Percentiles rank a stretch among this genome's conserved stretches.
Evolutionary conservation across 257 asterid species (phyloP).

Genomic region (Avicennia marina): DNA sequence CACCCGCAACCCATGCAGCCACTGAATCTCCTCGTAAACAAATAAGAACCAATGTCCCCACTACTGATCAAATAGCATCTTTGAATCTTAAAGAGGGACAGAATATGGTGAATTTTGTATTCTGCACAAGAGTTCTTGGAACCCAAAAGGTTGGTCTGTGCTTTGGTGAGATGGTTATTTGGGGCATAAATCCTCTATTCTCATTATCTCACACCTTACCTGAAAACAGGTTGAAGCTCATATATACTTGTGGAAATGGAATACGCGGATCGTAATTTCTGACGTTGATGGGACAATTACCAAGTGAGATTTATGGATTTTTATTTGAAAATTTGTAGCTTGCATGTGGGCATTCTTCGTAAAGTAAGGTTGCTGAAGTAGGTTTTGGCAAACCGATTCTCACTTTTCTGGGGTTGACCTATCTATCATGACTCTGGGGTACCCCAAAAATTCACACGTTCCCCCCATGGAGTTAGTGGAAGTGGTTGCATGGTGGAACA

Average conservation of each 20-base stretch:
- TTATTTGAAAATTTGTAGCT: not conserved
- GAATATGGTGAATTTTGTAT: conserved; percentile 57
- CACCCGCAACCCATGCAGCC: conserved; percentile 24
- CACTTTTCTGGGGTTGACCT: not conserved
- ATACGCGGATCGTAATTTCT: conserved; percentile 73
- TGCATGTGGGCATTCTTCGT: not conserved
- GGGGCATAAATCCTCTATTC: conserved; percentile 1
- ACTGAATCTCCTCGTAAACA: conserved; percentile 57
- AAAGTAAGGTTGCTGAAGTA: not conserved
- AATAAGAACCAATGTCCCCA: conserved; percentile 67
- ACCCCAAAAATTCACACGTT: not conserved
- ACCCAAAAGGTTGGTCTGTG: conserved; percentile 53
- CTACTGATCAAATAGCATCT: conserved; percentile 69
- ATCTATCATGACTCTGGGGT: not conserved
- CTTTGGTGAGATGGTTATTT: conserved; percentile 1
- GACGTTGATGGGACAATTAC: conserved; percentile 85
- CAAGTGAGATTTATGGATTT: conserved; percentile 37
- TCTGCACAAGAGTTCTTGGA: conserved; percentile 68
- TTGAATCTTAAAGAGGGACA: conserved; percentile 71
- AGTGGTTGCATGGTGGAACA: conserved; percentile 2
- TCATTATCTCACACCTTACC: conserved; percentile 3
- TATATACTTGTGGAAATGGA: conserved; percentile 81
- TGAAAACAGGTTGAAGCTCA: conserved; percentile 74
- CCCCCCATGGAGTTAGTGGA: too few species aligned
- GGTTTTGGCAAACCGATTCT: not conserved